Conservation (phyloP, 2,329 filamentous ascomycete genomes). For the Cladosporium sp. region DNA sequence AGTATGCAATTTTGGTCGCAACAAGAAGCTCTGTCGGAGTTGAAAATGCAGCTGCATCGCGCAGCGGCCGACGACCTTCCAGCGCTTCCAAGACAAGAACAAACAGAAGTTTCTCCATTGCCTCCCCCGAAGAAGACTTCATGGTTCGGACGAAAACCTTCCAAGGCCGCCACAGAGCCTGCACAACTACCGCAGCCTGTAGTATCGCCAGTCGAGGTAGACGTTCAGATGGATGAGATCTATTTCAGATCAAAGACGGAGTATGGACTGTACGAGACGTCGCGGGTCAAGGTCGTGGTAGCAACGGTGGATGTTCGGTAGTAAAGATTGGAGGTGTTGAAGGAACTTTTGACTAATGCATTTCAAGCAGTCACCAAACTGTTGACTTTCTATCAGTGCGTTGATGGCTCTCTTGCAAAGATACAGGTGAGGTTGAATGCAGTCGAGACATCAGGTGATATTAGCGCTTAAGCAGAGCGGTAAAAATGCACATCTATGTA, state of each 20-base stretch:
- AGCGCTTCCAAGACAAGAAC: background rate
- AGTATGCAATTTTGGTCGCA: constrained; percentile 31
- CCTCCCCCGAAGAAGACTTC: constrained; percentile 15
- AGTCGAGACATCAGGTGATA: no score
- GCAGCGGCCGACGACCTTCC: constrained; percentile 17
- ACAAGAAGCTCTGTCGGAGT: constrained; percentile 23
- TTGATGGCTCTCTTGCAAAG: no score
- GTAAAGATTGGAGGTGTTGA: background rate
- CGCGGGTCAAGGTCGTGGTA: constrained; percentile 23
- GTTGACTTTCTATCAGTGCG: no score
- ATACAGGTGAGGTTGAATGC: no score
- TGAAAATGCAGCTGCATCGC: constrained; percentile 22
- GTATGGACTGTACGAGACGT: constrained; percentile 43
- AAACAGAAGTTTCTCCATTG: constrained; percentile 12
- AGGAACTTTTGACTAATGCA: no score
- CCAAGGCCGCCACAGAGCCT: constrained; percentile 11
- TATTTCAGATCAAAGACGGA: constrained; percentile 40
- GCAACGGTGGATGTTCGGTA: constrained; percentile 23
- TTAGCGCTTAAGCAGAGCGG: no score
- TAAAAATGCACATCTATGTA: no score
- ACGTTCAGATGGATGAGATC: constrained; percentile 36
- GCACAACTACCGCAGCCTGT: background rate
- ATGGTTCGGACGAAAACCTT: constrained; percentile 22
- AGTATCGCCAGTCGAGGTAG: constrained; percentile 19
- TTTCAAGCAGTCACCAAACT: no score